A percentile compares a stretch with the other conserved stretches of the same genome.
Conservation (phyloP, 148 eudicot species). For the Chenopodium formosanum region DNA sequence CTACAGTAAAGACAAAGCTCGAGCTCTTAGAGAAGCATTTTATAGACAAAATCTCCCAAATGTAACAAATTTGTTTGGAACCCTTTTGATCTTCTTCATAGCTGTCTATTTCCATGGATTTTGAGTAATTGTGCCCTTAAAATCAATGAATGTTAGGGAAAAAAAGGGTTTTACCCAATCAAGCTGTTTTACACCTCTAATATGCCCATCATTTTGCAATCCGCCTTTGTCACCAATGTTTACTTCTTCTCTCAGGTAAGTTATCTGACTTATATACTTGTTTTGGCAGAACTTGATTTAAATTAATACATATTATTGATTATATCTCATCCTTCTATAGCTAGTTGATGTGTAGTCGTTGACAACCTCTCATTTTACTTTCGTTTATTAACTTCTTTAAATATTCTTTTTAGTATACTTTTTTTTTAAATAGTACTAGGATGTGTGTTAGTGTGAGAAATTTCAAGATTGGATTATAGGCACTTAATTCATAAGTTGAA, state of each 20-base stretch:
- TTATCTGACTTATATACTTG: too few relatives aligned
- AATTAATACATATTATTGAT: too few relatives aligned
- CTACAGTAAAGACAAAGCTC: constrained; percentile 43
- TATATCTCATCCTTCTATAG: too few relatives aligned
- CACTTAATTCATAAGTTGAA: too few relatives aligned
- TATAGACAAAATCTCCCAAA: constrained; percentile 54
- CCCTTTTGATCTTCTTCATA: constrained; percentile 28
- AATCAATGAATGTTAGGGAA: constrained; percentile 61
- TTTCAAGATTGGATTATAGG: too few relatives aligned
- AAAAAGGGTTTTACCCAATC: constrained; percentile 65
- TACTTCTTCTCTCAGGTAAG: constrained; percentile 69
- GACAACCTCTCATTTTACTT: too few relatives aligned
- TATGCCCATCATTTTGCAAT: constrained; percentile 79
- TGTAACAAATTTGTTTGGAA: constrained; percentile 34
- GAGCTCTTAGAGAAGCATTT: constrained; percentile 65
- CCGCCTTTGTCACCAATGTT: constrained; percentile 71
- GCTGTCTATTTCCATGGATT: constrained; percentile 36
- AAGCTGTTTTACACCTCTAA: constrained; percentile 76
- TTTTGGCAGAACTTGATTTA: too few relatives aligned
- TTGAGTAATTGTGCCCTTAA: constrained; percentile 32
- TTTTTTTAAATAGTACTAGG: too few relatives aligned
- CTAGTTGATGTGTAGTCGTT: too few relatives aligned
- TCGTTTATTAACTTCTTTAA: too few relatives aligned
- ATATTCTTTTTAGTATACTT: too few relatives aligned
- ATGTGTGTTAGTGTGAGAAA: too few relatives aligned